These are phyloP conservation scores for Backusella luteola DNA, from an alignment of 192 early-diverging fungal species.

Conservation along the genomic window DNA sequence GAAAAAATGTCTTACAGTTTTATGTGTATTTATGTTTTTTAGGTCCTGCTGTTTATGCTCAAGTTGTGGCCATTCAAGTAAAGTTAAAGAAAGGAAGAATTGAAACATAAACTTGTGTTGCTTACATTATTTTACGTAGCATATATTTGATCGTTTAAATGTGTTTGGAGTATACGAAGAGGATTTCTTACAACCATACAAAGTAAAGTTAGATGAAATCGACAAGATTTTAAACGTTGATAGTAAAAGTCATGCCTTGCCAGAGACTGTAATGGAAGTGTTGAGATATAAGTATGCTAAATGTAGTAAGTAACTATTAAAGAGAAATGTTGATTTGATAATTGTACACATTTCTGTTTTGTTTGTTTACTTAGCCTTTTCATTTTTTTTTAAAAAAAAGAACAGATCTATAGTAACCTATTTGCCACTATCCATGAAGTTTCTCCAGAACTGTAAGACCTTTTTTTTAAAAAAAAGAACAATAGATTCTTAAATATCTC, in stretches of 20 bases:
- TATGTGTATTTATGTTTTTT: background rate
- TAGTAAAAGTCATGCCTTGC: constrained; percentile 37
- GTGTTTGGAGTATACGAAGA: constrained; percentile 60
- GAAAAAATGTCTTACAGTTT: background rate
- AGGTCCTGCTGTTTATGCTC: constrained; percentile 35
- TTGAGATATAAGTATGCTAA: constrained; percentile 38
- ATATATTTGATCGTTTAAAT: constrained; percentile 60
- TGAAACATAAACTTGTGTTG: background rate
- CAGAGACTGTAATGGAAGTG: constrained; percentile 42
- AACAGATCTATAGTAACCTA: constrained; percentile 47
- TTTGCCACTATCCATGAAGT: constrained; percentile 59
- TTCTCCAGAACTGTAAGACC: constrained; percentile 57
- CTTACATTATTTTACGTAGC: constrained; percentile 33
- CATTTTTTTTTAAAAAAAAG: constrained; percentile 21
- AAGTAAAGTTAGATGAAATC: constrained; percentile 55
- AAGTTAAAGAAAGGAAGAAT: background rate
- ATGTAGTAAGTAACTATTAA: constrained; percentile 27
- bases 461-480: background rate
- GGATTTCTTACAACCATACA: constrained; percentile 55
- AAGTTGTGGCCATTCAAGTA: constrained; percentile 33
- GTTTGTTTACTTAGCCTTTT: constrained; percentile 4
- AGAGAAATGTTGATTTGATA: background rate
- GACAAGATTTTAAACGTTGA: constrained; percentile 57
- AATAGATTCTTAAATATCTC: background rate
- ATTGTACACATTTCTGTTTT: constrained; percentile 15